Percentiles rank a stretch among this genome's conserved stretches.
phyloP scores from a whole-genome alignment of 2,329 filamentous ascomycete genomes.

The Rutstroemia sp. region DNA sequence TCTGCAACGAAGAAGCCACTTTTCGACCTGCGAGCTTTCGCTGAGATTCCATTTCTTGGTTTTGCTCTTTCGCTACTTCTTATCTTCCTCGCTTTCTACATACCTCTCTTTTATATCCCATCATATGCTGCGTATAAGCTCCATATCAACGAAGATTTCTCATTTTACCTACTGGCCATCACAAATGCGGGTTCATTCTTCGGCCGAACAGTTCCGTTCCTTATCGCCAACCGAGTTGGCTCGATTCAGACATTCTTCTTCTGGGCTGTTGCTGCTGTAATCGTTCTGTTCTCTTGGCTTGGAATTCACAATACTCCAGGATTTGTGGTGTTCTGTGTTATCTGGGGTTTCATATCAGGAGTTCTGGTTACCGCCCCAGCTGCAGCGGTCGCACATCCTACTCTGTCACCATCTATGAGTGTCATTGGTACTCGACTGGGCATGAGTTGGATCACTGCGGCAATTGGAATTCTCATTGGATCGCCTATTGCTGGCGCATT shows the following conservation, averaged over 20 bases:
- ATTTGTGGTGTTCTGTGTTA: conserved; percentile 61
- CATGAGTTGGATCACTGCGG: conserved; percentile 7
- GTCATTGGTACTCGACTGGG: conserved; percentile 12
- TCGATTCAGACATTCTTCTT: conserved; percentile 38
- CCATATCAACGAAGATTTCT: conserved; percentile 39
- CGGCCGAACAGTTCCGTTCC: conserved; percentile 44
- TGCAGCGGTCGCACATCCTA: conserved; percentile 2
- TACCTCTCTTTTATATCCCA: conserved; percentile 40
- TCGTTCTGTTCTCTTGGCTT: conserved; percentile 34
- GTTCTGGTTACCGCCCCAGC: conserved; percentile 3
- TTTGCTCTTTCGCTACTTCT: conserved; percentile 32
- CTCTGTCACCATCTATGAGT: background rate
- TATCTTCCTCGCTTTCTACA: conserved; percentile 40
- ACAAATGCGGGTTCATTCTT: conserved; percentile 42
- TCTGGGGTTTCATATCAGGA: conserved; percentile 77
- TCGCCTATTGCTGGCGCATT: conserved; percentile 11
- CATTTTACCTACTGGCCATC: conserved; percentile 44
- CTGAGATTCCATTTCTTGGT: conserved; percentile 30
- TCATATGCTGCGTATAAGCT: conserved; percentile 34
- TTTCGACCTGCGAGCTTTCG: conserved; percentile 24
- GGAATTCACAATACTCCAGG: conserved; percentile 45
- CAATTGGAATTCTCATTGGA: conserved; percentile 8
- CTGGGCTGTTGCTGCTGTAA: conserved; percentile 14
- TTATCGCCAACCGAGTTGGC: conserved; percentile 42
- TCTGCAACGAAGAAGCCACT: background rate